phyloP scores from a whole-genome alignment of 257 asterid species.

The Penstemon barbatus region DNA sequence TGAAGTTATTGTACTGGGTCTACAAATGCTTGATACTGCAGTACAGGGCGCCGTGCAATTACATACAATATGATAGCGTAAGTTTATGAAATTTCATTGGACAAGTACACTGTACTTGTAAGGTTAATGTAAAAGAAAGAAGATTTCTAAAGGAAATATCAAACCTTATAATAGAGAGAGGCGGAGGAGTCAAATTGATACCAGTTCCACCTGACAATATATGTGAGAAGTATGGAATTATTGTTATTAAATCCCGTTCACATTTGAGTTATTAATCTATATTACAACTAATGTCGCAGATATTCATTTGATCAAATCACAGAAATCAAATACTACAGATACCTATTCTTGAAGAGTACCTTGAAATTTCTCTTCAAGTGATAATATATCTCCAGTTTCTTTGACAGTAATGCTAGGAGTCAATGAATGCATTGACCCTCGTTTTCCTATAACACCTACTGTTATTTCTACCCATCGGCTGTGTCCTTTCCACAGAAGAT shows the following conservation, averaged over 20 bases:
- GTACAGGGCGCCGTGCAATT: not conserved
- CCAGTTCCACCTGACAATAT: conserved; percentile 84
- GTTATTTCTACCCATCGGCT: conserved; percentile 95
- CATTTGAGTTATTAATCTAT: too few relatives aligned
- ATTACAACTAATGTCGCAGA: too few relatives aligned
- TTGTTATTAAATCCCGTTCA: too few relatives aligned
- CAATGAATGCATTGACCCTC: conserved; percentile 73
- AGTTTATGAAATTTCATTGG: not conserved
- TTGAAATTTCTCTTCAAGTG: conserved; percentile 92
- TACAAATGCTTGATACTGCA: not conserved
- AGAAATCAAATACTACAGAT: not conserved
- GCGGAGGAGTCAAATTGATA: conserved; percentile 91
- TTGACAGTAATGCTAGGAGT: conserved; percentile 90
- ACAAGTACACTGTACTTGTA: not conserved
- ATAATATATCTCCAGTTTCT: conserved; percentile 82
- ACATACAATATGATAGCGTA: not conserved
- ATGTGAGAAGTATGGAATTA: too few relatives aligned
- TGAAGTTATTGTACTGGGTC: too few relatives aligned
- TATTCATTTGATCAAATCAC: not conserved
- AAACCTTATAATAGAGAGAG: conserved; percentile 75
- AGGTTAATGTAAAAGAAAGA: not conserved
- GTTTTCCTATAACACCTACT: conserved; percentile 77
- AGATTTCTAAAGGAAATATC: conserved; percentile 4
- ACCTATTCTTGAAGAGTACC: conserved; percentile 43
- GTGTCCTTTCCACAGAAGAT: conserved; percentile 69